Base-by-base conservation (phyloP, 2,329 filamentous ascomycete species). In the Sphaerulina musiva region DNA sequence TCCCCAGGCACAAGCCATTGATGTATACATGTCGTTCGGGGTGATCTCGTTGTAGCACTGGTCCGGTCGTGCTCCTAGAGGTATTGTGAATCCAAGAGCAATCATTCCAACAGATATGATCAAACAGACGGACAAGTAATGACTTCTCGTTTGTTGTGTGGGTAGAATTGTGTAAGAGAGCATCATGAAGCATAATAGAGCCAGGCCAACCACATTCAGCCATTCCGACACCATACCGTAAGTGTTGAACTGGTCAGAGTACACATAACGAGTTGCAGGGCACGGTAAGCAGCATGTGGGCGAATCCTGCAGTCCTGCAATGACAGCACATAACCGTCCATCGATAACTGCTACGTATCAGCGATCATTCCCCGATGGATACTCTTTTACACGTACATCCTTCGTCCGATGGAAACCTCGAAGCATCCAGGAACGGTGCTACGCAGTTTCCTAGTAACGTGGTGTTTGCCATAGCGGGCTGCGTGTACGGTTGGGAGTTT, bases 31-130 rank as follows among this genome's bases (percentile, higher is more conserved):
- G 68, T 91, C 88, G 67, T 97, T 84, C 0, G 93, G 93, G 0
- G 93, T 98, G 66, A 98, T 97, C 44, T 80, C 77, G 68, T 98
- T 87, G 68, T 83, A 87, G 70, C 93, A 98, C 74, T 95, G 83
- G 0, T 89, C 75, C 1, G 91, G 89, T 56, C 84, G 80, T 26
- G 83, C 82, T 10, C 82, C 89, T 20, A 96, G 79, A 0, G 93
- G 92, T 40, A 98, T 82, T 43, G 96, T 87, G 69, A 97, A 95
- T 31, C 89, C 90, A 61, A 97, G 78, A 85, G 95, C 87, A 80
- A 97, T 87, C 54, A 92, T 76, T 41, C 86, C 74, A 40, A 92
- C 82, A 4, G 82, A 87, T 43, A 87, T 71, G 4, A 88, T 86
- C 48, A 97, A 76, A 69, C 89, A 93, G 60, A 96, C 86, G 68